These are phyloP conservation scores for Jaminaea rosea DNA, from an alignment of 1,284 basidiomycete genomes.

Conservation along the genomic window DNA sequence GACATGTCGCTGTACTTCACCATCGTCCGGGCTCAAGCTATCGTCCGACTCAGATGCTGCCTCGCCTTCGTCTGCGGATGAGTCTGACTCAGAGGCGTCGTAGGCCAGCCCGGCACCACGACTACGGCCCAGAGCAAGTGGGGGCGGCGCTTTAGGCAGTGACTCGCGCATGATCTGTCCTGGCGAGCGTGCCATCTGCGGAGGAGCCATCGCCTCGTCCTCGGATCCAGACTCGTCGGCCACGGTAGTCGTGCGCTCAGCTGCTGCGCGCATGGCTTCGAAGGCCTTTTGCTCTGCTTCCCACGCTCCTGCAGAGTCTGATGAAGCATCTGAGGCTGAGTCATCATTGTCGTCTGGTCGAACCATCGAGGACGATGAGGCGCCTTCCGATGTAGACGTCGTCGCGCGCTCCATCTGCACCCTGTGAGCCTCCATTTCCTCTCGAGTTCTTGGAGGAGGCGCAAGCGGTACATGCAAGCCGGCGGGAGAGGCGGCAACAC, in stretches of 20 bases:
- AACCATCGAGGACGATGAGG: no score
- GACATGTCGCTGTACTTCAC: not conserved
- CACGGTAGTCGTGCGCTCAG: not conserved
- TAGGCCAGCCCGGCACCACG: not conserved
- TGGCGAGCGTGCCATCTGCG: no score
- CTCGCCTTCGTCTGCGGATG: not conserved
- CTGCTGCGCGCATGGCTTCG: not conserved
- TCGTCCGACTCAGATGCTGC: not conserved
- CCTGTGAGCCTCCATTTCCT: no score
- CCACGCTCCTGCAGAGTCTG: not conserved
- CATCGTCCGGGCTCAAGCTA: not conserved
- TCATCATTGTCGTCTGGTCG: no score
- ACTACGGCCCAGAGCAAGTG: not conserved
- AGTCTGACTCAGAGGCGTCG: not conserved
- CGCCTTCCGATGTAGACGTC: no score
- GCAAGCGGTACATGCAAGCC: not conserved
- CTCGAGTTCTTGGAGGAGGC: no score
- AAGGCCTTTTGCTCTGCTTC: not conserved
- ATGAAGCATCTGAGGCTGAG: not conserved
- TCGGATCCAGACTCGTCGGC: not conserved
- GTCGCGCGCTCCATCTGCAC: no score
- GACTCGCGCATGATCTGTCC: no score
- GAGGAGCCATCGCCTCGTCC: not conserved
- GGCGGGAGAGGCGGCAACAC: not conserved
- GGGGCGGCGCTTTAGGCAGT: not conserved